Evolutionary conservation across 257 asterid species (phyloP), one percentile per base, ranked within the genome.

Genomic region (Solanum stenotomum): DNA sequence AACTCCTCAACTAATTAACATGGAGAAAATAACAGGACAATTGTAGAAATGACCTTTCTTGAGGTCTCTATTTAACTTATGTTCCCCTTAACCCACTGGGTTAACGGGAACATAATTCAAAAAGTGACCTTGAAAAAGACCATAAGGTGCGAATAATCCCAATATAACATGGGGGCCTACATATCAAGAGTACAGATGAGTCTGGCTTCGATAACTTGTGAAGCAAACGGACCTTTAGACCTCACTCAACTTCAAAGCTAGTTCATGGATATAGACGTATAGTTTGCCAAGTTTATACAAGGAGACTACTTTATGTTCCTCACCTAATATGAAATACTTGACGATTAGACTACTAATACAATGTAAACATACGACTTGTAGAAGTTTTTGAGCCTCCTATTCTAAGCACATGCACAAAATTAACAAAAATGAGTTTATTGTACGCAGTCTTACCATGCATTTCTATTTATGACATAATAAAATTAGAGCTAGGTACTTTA

Each of bases 401-500:
- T 68, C 35, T 68, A 68, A 5, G 10, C 76, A 68, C 76, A 27
- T 27, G 37, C n/a, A 13, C 76, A 29, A 68, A 71, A 71, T 31
- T 31, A 67, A 67, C 74, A 67, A 65, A 10, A 10, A 65, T 65
- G 34, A 25, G 72, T 25, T 10, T 27, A 14, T 27, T 13, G 5
- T 68, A 27, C 37, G 1, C 37, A 68, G 8, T 5, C 31, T 65
- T 65, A 65, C 8, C 72, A 5, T 65, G 33, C 34, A 65, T 65
- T 65, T 65, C 8, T 65, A 65, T 0, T 0, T 5, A 70, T 77
- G 34, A 77, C 12, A 6, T 40, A 0, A 40, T 38, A 38, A 3
- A 23, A 14, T 35, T 37, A 37, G 82, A 42, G 59, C 1, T 6
- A 16, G 79, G 67, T 78, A 78, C 38, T 44, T 86, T 93, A 96